Evolutionary conservation across 768 basidiomycete genomes (phyloP), one percentile per base, ranked within the genome.

Genomic region (Saitozyma podzolica): DNA sequence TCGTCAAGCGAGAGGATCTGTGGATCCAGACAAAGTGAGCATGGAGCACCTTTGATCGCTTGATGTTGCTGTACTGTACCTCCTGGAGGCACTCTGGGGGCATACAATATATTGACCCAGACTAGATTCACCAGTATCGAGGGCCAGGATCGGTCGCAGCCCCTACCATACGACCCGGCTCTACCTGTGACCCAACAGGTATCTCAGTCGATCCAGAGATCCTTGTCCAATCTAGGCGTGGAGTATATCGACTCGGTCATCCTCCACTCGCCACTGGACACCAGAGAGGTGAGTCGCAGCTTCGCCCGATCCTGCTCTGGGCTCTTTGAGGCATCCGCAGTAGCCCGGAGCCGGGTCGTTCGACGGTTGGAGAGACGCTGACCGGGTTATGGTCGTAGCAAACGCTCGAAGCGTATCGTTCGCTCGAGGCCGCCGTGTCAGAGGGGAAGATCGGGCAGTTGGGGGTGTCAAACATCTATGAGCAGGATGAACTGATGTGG

Each of bases 381-480:
- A 29, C 5, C 29, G 29, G 29, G 29, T 29, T 5, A 29, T 29
- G 29, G 2, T 29, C 29, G 29, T 29, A 29, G 29, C 29, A 84
- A 59, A 91, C 89, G 0, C 72, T 89, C 42, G 84, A 86, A 65
- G 90, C 90, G 0, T 91, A 89, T 86, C 80, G 80, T 9, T 81
- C 82, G 0, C 84, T 92, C 8, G 83, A 86, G 41, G 72, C 79
- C 2, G 81, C 89, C 57, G 87, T 89, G 66, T 85, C 87, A 62
- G 83, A 85, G 53, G 89, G 88, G 11, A 85, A 64, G 42, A 51
- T 76, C 41, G 63, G 62, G 3, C 50, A 67, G n/a, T 59, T 78
- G 37, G 90, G 91, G 0, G 81, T 93, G 52, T 89, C 89, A 80
- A 92, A 92, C 73, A 83, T 85, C 5, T 90, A 92, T 68, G 87